These are phyloP conservation scores for Primulina huaijiensis DNA, from an alignment of 257 asterid genomes.

Conservation along the genomic window DNA sequence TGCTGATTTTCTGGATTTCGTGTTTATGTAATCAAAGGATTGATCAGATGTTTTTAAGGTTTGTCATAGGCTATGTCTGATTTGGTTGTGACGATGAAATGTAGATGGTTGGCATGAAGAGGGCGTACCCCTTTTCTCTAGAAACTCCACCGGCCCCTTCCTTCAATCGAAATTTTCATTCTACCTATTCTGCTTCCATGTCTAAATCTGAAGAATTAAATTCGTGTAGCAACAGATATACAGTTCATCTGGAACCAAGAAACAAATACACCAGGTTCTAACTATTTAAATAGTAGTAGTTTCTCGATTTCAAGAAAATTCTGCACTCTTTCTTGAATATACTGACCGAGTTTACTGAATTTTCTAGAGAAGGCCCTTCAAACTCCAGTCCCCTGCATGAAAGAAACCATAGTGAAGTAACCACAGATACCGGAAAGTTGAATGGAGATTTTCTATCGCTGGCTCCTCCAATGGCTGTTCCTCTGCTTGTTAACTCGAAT, in stretches of 20 bases:
- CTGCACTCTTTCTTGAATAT: slow-evolving; percentile 16
- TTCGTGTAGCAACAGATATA: slow-evolving; percentile 37
- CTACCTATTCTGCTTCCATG: slow-evolving; percentile 20
- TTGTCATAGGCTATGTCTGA: slow-evolving; percentile 11
- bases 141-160: slow-evolving; percentile 40
- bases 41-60: background rate
- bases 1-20: background rate
- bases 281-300: background rate
- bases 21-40: slow-evolving; percentile 3
- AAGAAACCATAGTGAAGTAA: slow-evolving; percentile 23
- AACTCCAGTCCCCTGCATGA: slow-evolving; percentile 37
- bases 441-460: slow-evolving; percentile 67
- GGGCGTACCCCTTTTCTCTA: slow-evolving; percentile 47
- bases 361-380: slow-evolving; percentile 49
- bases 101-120: slow-evolving; percentile 62
- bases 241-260: slow-evolving; percentile 35
- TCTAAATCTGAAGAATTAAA: slow-evolving; percentile 45
- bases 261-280: slow-evolving; percentile 42
- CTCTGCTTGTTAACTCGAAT: slow-evolving; percentile 29
- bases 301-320: background rate
- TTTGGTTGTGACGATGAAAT: slow-evolving; percentile 26
- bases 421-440: slow-evolving; percentile 33
- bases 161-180: slow-evolving; percentile 31
- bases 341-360: slow-evolving; percentile 17
- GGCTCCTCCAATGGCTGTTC: slow-evolving; percentile 64